These are phyloP conservation scores for Colletotrichum falcatum DNA, from an alignment of 2,329 filamentous ascomycete genomes.

Conservation along the genomic window DNA sequence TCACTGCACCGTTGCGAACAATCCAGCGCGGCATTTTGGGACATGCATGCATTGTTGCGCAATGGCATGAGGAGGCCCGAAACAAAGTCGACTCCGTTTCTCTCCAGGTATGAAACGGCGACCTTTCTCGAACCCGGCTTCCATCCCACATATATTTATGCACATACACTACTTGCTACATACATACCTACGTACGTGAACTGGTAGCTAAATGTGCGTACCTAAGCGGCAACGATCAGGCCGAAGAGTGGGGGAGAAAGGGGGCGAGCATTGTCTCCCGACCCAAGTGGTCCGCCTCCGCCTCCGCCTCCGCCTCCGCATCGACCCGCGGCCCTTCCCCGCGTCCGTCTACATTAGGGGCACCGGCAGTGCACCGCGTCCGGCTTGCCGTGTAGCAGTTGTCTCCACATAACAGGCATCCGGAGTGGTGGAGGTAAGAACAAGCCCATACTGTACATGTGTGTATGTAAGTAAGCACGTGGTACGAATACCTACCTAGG, in stretches of 20 bases:
- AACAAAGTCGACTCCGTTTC: slow-evolving; percentile 6
- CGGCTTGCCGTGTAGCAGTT: not conserved
- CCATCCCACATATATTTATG: too few relatives aligned
- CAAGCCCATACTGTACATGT: too few relatives aligned
- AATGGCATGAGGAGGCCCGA: not conserved
- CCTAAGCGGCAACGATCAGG: slow-evolving; percentile 6
- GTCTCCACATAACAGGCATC: slow-evolving; percentile 9
- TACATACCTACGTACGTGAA: too few relatives aligned
- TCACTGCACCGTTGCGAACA: not conserved
- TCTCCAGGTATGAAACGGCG: slow-evolving; percentile 23
- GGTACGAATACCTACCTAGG: too few relatives aligned
- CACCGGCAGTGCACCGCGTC: slow-evolving; percentile 30
- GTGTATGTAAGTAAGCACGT: not conserved
- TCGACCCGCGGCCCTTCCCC: not conserved
- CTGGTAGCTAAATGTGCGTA: too few relatives aligned
- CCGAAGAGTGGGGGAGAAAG: slow-evolving; percentile 14
- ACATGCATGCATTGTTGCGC: slow-evolving; percentile 13
- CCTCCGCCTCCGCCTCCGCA: slow-evolving; percentile 34
- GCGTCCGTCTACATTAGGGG: not conserved
- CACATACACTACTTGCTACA: not conserved
- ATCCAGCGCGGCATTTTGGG: slow-evolving; percentile 2
- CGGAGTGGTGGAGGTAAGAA: too few relatives aligned
- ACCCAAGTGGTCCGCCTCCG: not conserved
- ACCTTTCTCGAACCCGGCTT: not conserved
- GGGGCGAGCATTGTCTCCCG: not conserved